Conservation (phyloP, 371 early-diverging fungal genomes). For the Choanephora cucurbitarum region DNA sequence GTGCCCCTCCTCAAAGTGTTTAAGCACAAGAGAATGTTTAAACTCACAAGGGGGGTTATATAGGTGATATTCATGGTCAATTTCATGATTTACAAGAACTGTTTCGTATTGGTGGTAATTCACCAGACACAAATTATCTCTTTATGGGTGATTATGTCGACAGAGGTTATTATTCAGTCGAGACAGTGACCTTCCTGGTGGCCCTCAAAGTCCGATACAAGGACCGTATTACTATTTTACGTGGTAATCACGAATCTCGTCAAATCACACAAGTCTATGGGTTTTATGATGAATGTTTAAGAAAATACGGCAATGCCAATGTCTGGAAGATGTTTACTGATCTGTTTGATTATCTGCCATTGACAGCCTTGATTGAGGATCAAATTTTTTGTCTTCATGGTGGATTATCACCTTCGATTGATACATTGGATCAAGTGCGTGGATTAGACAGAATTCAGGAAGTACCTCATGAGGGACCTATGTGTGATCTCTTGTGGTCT, state of each 20-base stretch:
- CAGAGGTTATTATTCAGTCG: constrained; percentile 98
- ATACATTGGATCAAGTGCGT: constrained; percentile 96
- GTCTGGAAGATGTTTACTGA: constrained; percentile 99
- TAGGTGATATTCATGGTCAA: constrained; percentile 96
- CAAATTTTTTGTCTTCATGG: constrained; percentile 98
- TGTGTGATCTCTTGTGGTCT: constrained; percentile 98
- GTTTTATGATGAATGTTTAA: constrained; percentile 92
- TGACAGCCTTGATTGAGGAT: constrained; percentile 85
- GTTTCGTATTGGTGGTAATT: constrained; percentile 97
- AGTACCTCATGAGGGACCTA: constrained; percentile 99
- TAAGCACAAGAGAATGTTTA: too few species aligned
- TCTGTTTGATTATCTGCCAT: constrained; percentile 97
- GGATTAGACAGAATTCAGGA: constrained; percentile 97
- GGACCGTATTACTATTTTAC: constrained; percentile 93
- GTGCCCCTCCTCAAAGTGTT: too few species aligned
- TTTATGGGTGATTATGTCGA: constrained; percentile 99
- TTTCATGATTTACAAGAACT: constrained; percentile 98
- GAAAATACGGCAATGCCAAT: constrained; percentile 96
- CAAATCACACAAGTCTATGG: constrained; percentile 99
- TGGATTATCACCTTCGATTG: constrained; percentile 96
- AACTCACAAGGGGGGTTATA: too few species aligned
- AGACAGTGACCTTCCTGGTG: constrained; percentile 94
- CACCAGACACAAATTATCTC: constrained; percentile 96
- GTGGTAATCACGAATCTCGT: constrained; percentile 99
- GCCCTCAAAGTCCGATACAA: constrained; percentile 96